phyloP scores from a whole-genome alignment of 768 basidiomycete genomes.

The Kondoa subrosea region DNA sequence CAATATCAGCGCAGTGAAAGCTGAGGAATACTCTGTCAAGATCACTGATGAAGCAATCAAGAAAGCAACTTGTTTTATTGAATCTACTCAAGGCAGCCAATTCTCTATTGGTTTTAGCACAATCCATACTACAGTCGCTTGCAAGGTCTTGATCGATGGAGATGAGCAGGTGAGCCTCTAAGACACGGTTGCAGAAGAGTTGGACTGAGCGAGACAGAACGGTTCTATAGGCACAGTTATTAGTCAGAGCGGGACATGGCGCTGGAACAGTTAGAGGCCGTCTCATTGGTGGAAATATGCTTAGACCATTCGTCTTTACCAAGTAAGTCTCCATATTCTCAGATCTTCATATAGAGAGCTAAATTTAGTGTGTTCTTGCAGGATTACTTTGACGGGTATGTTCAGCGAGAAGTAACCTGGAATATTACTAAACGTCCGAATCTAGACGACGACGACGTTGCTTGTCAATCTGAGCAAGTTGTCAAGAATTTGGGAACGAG shows the following conservation, averaged over 20 bases:
- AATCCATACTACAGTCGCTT: background rate
- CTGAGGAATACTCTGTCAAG: background rate
- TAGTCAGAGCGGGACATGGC: background rate
- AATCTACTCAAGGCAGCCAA: background rate
- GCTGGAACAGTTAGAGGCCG: background rate
- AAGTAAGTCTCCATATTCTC: background rate
- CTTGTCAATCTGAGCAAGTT: background rate
- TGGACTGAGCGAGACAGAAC: too few species aligned
- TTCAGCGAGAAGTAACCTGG: too few species aligned
- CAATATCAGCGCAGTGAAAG: background rate
- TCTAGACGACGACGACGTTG: background rate
- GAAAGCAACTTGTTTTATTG: background rate
- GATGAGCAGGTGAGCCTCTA: background rate
- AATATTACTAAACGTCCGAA: too few species aligned
- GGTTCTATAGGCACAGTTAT: too few species aligned
- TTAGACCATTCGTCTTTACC: background rate
- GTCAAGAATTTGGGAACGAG: background rate
- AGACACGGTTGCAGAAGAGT: background rate
- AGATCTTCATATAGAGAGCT: background rate
- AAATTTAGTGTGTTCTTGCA: too few species aligned
- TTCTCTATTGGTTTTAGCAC: background rate
- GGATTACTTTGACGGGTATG: background rate
- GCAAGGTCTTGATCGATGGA: background rate
- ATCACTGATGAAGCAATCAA: background rate
- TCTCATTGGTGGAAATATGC: background rate